These are phyloP conservation scores for Fagus sylvatica DNA, from an alignment of 306 rosid species.

Conservation along the genomic window DNA sequence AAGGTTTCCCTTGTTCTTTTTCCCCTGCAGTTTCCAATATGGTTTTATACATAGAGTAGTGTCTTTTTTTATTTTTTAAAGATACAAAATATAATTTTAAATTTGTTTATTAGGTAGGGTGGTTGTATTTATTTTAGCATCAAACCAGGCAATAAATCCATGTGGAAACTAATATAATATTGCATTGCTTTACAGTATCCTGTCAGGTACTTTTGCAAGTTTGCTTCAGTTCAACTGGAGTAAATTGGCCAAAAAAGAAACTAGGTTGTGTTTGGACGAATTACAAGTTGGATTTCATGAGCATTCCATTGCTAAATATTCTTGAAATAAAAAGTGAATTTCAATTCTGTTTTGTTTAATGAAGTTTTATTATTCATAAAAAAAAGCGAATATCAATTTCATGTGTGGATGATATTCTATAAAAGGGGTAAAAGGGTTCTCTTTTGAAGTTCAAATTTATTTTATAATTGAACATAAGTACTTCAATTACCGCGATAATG, in stretches of 20 bases:
- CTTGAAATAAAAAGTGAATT: not conserved
- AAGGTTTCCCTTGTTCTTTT: conserved; percentile 51
- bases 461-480: not conserved
- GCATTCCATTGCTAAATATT: not conserved
- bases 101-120: conserved; percentile 2
- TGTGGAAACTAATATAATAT: not conserved
- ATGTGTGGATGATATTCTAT: not conserved
- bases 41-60: conserved; percentile 5
- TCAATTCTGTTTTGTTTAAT: too few species aligned
- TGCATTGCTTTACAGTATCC: not conserved
- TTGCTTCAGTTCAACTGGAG: not conserved
- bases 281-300: not conserved
- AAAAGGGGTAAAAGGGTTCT: not conserved
- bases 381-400: not conserved
- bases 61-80: conserved; percentile 3
- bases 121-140: conserved; percentile 13
- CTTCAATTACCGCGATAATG: not conserved
- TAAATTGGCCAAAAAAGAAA: conserved; percentile 7
- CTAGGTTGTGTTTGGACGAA: not conserved
- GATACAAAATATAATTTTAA: not conserved
- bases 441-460: not conserved
- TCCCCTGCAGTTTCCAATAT: not conserved
- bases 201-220: not conserved
- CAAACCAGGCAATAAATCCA: conserved; percentile 11
- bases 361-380: too few species aligned